Conservation (phyloP, 768 basidiomycete species). For the Lyophyllum decastes region DNA sequence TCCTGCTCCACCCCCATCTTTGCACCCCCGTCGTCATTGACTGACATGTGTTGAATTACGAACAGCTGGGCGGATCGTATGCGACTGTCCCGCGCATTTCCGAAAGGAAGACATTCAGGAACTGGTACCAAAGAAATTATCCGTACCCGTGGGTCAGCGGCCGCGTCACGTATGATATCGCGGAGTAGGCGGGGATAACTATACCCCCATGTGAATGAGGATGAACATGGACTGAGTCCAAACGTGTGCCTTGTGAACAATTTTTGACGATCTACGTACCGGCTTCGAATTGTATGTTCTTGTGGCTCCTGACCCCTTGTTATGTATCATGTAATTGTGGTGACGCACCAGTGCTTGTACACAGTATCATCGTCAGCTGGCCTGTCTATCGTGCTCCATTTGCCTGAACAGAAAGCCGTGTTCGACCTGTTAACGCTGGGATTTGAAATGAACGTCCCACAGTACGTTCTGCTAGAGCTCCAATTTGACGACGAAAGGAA, state of each 20-base stretch:
- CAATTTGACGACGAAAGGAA: too few species aligned
- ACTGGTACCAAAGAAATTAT: slow-evolving; percentile 93
- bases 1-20: background rate
- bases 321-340: too few species aligned
- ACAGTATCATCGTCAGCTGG: too few species aligned
- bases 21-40: background rate
- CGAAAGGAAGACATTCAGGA: slow-evolving; percentile 74
- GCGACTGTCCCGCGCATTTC: slow-evolving; percentile 83
- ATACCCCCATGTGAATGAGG: background rate
- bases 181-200: slow-evolving; percentile 33
- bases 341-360: too few species aligned
- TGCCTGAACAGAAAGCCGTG: too few species aligned
- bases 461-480: too few species aligned
- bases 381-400: too few species aligned
- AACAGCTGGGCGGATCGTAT: slow-evolving; percentile 87
- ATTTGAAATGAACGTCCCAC: too few species aligned
- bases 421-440: too few species aligned
- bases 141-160: slow-evolving; percentile 88
- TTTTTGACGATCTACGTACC: background rate
- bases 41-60: slow-evolving; percentile 13
- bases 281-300: too few species aligned
- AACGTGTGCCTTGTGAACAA: background rate
- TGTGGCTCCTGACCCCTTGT: too few species aligned
- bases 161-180: slow-evolving; percentile 51
- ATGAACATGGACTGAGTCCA: background rate